Percentiles rank a stretch among this genome's conserved stretches.
Evolutionary conservation across 208 protist species (phyloP).

Genomic region (Crithidia thermophila): DNA sequence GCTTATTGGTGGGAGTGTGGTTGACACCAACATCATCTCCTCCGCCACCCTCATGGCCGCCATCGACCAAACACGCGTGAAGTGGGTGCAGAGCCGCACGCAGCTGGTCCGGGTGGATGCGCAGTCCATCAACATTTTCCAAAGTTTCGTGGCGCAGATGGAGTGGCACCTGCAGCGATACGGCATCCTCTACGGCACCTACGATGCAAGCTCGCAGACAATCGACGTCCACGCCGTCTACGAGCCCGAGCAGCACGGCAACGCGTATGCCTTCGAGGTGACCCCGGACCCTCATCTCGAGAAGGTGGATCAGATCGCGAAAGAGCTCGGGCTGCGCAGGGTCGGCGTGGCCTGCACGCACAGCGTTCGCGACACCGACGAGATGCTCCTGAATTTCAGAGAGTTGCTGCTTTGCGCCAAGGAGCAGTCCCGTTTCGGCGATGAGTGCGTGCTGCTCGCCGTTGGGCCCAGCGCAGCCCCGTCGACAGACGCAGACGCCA

Average conservation of each 20-base stretch:
- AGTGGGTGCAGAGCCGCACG: slow-evolving; percentile 78
- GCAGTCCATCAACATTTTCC: slow-evolving; percentile 80
- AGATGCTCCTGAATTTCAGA: slow-evolving; percentile 41
- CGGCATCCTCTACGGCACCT: slow-evolving; percentile 85
- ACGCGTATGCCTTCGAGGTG: slow-evolving; percentile 51
- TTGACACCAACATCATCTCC: slow-evolving; percentile 56
- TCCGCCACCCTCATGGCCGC: slow-evolving; percentile 71
- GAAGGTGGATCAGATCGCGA: slow-evolving; percentile 62
- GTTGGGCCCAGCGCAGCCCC: slow-evolving; percentile 50
- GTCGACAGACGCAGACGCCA: background rate
- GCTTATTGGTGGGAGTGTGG: slow-evolving; percentile 67
- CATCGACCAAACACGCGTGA: slow-evolving; percentile 74
- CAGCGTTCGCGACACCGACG: slow-evolving; percentile 48
- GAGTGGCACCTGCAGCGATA: slow-evolving; percentile 85
- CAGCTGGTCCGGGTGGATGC: slow-evolving; percentile 76
- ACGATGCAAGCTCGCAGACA: slow-evolving; percentile 37
- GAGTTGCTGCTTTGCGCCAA: slow-evolving; percentile 83
- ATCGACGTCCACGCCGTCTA: slow-evolving; percentile 88
- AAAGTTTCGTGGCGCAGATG: slow-evolving; percentile 76
- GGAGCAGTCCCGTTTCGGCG: slow-evolving; percentile 84
- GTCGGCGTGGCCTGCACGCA: slow-evolving; percentile 88
- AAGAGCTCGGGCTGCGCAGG: slow-evolving; percentile 66
- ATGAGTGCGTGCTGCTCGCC: slow-evolving; percentile 89
- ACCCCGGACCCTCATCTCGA: slow-evolving; percentile 41
- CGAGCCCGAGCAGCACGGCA: slow-evolving; percentile 85